Percentiles rank a stretch among this genome's conserved stretches.
Evolutionary conservation across 163 green algal species (phyloP).

Genomic region (Trebouxiophyceae sp.): DNA sequence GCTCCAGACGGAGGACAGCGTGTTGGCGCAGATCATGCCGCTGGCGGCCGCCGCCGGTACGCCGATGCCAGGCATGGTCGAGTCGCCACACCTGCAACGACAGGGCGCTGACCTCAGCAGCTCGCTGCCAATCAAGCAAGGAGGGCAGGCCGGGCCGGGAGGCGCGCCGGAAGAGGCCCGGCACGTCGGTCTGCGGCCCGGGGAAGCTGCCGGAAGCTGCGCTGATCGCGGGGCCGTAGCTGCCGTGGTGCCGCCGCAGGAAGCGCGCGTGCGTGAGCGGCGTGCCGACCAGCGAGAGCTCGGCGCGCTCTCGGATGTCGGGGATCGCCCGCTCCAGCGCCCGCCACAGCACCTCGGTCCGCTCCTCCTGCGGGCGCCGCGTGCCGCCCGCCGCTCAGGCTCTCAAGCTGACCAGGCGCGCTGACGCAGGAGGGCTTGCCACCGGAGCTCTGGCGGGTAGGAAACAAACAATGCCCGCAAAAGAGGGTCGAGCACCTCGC

Average conservation of each 20-base stretch:
- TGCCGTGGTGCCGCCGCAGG: slow-evolving; percentile 60
- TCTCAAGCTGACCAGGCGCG: too few relatives aligned
- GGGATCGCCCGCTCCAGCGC: slow-evolving; percentile 72
- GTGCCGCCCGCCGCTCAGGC: too few relatives aligned
- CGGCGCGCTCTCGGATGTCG: slow-evolving; percentile 61
- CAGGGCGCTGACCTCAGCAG: not conserved
- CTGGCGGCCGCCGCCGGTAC: slow-evolving; percentile 75
- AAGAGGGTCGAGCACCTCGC: too few relatives aligned
- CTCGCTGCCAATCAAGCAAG: not conserved
- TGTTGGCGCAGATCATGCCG: slow-evolving; percentile 80
- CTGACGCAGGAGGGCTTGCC: too few relatives aligned
- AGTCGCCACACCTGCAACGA: slow-evolving; percentile 55
- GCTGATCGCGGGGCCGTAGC: slow-evolving; percentile 59
- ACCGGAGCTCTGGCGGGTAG: too few relatives aligned
- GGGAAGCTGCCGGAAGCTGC: slow-evolving; percentile 46
- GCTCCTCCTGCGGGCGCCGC: slow-evolving; percentile 44
- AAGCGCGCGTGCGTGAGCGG: slow-evolving; percentile 78
- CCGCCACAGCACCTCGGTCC: slow-evolving; percentile 54
- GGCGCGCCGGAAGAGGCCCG: slow-evolving; percentile 28
- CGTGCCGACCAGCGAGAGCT: slow-evolving; percentile 58
- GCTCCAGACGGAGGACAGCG: slow-evolving; percentile 43
- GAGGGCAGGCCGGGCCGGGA: not conserved
- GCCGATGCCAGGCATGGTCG: slow-evolving; percentile 70
- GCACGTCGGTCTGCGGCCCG: slow-evolving; percentile 52
- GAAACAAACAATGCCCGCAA: too few relatives aligned